Base-by-base conservation (phyloP, 208 protist genomes). In the Trypanosomatidae sp. region DNA sequence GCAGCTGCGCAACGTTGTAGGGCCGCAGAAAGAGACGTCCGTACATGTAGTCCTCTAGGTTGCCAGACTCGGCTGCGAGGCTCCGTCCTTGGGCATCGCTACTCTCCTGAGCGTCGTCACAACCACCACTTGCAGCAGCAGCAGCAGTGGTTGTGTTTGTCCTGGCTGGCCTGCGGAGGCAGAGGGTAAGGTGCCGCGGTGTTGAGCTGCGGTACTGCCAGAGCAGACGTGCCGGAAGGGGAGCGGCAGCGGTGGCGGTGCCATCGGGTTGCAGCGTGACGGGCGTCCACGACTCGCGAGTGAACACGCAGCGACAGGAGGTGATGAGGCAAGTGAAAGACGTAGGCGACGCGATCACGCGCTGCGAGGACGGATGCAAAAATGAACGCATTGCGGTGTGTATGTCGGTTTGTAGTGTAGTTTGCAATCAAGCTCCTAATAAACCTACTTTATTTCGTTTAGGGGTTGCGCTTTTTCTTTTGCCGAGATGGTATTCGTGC, bases 1-100 rank as follows among this genome's bases (percentile, higher is more conserved):
- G 76, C n/a, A 96, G 79, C 73, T 92, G 87, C 12, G 88, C 92
- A 7, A 96, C 92, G 69, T 96, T 87, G 68, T 93, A 92, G 30
- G 90, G 88, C 0, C 88, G 77, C n/a, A 96, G 79, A 71, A 96
- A 96, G 0, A 96, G 80, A 30, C 92, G 88, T 0, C 92, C 92
- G 79, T 94, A 93, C 33, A 87, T 71, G 77, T 84, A 94, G 69
- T 90, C 86, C 43, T 36, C 81, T 10, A 69, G 44, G 8, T 44
- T 69, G 62, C 68, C 62, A 2, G 22, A 58, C 28, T 46, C 60
- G 19, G 17, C 60, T 28, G 19, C 6, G 39, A 19, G 17, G 13
- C 2, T 25, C 60, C 10, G 60, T 39, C 0, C 28, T 36, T 60
- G 64, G 5, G n/a, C 55, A 13, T 19, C 71, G 12, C 60, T 46